Base-by-base conservation (phyloP, 75 land plant species). In the Picea glauca region DNA sequence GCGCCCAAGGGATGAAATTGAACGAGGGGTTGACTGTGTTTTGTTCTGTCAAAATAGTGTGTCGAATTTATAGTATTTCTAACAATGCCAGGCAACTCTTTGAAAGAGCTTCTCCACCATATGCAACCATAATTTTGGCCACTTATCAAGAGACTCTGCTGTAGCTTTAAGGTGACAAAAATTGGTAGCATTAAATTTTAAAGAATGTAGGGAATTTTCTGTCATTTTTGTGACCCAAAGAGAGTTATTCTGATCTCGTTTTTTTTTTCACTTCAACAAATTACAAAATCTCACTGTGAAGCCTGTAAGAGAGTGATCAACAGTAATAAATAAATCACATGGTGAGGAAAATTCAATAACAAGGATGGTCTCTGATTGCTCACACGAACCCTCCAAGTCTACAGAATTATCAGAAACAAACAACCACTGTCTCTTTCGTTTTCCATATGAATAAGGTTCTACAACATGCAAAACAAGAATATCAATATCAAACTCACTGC, bases 401-500 rank as follows among this genome's bases (percentile, higher is more conserved):
- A 78, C 26, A 20, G 88, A 91, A 31, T 88, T 88, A 84, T 94
- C 96, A 38, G 92, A 78, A 13, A 88, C 83, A 76, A 94, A 94
- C 46, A 94, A 79, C 96, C 96, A 94, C 75, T 94, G 92, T 68
- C 83, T 91, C 84, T 63, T 88, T 38, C 80, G 89, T 6, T 66
- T 26, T 33, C 83, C 83, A 78, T 81, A 82, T 30, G 15, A 50
- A 80, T 81, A 91, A 58, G 83, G 86, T 72, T 91, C 90, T 21
- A 91, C 93, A 56, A 91, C 92, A 79, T 86, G 77, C 35, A 94
- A 67, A 81, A 94, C 84, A 12, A 88, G 68, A 5, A 81, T 92
- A 72, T 84, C 90, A 35, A 83, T 86, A 79, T 94, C 96, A 82
- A 94, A 94, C 75, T 94, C 93, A 84, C 96, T 94, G n/a, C n/a